Evolutionary conservation across 2,329 filamentous ascomycete species (phyloP).

Genomic region (Colletotrichum plurivorum): DNA sequence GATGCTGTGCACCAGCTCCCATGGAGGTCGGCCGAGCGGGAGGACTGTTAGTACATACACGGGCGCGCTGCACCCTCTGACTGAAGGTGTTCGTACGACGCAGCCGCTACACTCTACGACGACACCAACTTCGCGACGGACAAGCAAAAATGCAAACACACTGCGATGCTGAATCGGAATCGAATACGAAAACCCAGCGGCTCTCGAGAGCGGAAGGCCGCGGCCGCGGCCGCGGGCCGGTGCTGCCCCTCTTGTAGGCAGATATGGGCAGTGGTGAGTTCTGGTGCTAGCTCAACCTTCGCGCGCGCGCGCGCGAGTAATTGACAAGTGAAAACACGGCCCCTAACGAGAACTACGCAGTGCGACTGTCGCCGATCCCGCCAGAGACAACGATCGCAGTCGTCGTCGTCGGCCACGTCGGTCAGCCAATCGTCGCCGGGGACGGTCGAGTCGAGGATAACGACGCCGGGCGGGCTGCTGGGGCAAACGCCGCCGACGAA

Average conservation of each 20-base stretch:
- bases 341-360: background rate
- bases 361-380: constrained; percentile 9
- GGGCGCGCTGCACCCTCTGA: too few relatives aligned
- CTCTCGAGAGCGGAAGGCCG: background rate
- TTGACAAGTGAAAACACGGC: background rate
- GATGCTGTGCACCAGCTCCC: background rate
- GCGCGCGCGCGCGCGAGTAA: background rate
- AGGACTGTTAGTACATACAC: background rate
- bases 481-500: background rate
- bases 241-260: constrained; percentile 13
- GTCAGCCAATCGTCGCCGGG: constrained; percentile 9
- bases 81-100: too few relatives aligned
- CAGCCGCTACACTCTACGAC: background rate
- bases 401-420: background rate
- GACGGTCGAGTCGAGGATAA: constrained; percentile 7
- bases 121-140: background rate
- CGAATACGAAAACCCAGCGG: constrained; percentile 2
- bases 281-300: background rate
- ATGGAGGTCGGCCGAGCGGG: background rate
- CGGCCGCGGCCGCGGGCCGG: background rate
- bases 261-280: constrained; percentile 4
- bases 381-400: background rate
- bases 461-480: background rate
- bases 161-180: background rate
- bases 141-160: background rate